A percentile compares a stretch with the other conserved stretches of the same genome.
Conservation (phyloP, 1,284 basidiomycete genomes). For the Microbotryum silenes-acaulis region DNA sequence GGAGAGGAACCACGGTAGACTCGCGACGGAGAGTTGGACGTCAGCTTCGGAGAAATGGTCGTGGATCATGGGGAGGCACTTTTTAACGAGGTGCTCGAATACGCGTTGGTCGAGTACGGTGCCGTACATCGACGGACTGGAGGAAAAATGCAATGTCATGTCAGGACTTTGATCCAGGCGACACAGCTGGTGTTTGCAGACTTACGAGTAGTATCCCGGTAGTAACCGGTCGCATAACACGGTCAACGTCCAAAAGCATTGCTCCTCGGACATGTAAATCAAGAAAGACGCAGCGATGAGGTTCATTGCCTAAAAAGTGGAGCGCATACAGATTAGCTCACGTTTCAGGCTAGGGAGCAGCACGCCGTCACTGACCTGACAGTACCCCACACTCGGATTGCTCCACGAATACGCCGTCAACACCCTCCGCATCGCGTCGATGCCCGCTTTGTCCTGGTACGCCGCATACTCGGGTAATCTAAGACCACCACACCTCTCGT, state of each 20-base stretch:
- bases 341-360: neutral
- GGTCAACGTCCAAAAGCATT: conserved; percentile 95
- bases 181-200: conserved; percentile 15
- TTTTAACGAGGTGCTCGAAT: conserved; percentile 91
- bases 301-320: conserved; percentile 33
- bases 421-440: conserved; percentile 75
- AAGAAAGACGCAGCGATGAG: conserved; percentile 62
- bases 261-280: conserved; percentile 98
- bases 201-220: conserved; percentile 92
- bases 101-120: conserved; percentile 95
- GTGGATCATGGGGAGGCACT: conserved; percentile 69
- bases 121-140: conserved; percentile 93
- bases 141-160: neutral
- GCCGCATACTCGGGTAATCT: conserved; percentile 91
- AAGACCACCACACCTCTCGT: neutral
- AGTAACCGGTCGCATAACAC: conserved; percentile 89
- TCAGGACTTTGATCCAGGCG: neutral
- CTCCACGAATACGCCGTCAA: conserved; percentile 94
- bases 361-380: conserved; percentile 43
- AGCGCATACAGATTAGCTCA: neutral
- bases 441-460: conserved; percentile 81
- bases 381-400: conserved; percentile 64
- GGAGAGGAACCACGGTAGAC: conserved; percentile 89
- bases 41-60: conserved; percentile 88
- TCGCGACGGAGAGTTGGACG: conserved; percentile 93